Evolutionary conservation across 345 rosid genomes (phyloP).

Genomic region (Syzygium aromaticum): DNA sequence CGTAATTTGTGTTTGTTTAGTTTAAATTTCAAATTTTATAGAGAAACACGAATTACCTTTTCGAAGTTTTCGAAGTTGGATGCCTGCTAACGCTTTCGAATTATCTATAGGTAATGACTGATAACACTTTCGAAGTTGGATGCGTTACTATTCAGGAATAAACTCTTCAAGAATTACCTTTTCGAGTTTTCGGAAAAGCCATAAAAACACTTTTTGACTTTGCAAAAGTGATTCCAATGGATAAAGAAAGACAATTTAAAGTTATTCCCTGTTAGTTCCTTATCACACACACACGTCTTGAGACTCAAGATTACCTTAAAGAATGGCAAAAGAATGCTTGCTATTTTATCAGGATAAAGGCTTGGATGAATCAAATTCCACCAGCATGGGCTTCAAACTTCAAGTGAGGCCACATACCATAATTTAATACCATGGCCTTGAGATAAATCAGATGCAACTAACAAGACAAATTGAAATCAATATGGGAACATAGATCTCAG

Average conservation of each 20-base stretch:
- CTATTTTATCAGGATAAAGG: not conserved
- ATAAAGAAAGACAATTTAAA: not conserved
- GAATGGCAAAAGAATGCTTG: not conserved
- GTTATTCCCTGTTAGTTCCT: not conserved
- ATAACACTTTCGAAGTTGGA: not conserved
- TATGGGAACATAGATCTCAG: not conserved
- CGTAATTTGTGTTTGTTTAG: not conserved
- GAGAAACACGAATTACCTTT: not conserved
- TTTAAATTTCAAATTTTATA: not conserved
- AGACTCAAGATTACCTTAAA: not conserved
- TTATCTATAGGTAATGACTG: not conserved
- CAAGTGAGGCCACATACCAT: not conserved
- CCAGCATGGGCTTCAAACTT: not conserved
- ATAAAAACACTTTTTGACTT: not conserved
- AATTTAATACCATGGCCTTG: not conserved
- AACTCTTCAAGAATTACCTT: not conserved
- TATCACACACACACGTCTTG: not conserved
- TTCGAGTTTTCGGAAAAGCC: not conserved
- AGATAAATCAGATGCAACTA: not conserved
- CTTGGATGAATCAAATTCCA: not conserved
- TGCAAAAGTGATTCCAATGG: not conserved
- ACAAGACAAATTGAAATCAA: not conserved
- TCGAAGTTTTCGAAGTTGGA: no score
- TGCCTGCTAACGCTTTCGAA: no score
- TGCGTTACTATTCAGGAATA: not conserved